These are phyloP conservation scores for Datura wrightii DNA, from an alignment of 257 asterid species.

Conservation along the genomic window DNA sequence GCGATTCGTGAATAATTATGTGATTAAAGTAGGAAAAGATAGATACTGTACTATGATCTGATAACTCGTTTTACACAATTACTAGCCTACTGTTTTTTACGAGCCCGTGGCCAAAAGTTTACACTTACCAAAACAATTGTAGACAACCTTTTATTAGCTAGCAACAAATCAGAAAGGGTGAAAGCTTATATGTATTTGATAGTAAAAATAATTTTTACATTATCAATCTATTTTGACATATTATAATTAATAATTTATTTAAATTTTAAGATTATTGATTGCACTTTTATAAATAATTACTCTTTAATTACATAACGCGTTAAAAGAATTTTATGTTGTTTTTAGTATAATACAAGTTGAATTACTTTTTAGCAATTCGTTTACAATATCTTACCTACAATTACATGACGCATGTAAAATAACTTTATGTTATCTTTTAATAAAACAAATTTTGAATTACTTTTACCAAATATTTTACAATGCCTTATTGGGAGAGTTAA, in stretches of 20 bases:
- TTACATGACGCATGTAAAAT: too few relatives aligned
- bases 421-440: too few relatives aligned
- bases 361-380: not conserved
- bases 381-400: too few relatives aligned
- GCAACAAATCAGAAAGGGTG: not conserved
- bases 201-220: too few relatives aligned
- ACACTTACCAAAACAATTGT: conserved; percentile 26
- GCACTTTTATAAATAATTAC: not conserved
- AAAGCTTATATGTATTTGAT: not conserved
- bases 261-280: not conserved
- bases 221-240: not conserved
- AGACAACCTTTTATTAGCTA: conserved; percentile 30
- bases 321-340: not conserved
- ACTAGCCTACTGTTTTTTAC: not conserved
- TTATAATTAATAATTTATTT: too few relatives aligned
- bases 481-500: conserved; percentile 47
- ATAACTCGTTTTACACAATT: not conserved
- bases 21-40: conserved; percentile 15
- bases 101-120: not conserved
- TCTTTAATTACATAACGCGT: not conserved
- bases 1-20: too few relatives aligned
- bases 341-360: not conserved
- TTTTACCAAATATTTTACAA: conserved; percentile 21
- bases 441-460: not conserved
- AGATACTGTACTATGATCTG: not conserved